Evolutionary conservation across 2,329 filamentous ascomycete species (phyloP).

Genomic region (Neobulgaria alba): DNA sequence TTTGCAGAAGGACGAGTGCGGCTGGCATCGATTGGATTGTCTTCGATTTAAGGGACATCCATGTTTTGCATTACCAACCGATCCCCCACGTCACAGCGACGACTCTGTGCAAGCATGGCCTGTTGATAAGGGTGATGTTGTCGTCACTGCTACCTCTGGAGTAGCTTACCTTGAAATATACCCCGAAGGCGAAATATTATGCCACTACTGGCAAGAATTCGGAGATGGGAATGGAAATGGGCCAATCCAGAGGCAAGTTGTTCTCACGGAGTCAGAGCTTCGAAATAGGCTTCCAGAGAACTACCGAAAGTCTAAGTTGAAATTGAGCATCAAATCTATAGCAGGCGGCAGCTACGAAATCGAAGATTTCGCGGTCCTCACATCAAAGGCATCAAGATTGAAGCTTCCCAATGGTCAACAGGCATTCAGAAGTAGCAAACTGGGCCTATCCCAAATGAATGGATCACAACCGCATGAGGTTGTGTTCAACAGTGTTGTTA

Average conservation of each 20-base stretch:
- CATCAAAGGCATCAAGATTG: slow-evolving; percentile 61
- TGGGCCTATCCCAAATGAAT: slow-evolving; percentile 65
- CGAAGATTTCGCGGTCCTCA: slow-evolving; percentile 63
- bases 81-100: slow-evolving; percentile 55
- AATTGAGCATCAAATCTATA: slow-evolving; percentile 66
- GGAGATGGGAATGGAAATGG: slow-evolving; percentile 49
- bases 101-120: slow-evolving; percentile 80
- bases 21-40: slow-evolving; percentile 83
- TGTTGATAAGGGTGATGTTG: slow-evolving; percentile 65
- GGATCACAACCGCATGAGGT: slow-evolving; percentile 63
- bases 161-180: slow-evolving; percentile 81
- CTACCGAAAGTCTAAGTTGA: slow-evolving; percentile 62
- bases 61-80: slow-evolving; percentile 77
- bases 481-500: slow-evolving; percentile 60
- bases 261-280: slow-evolving; percentile 66
- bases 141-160: slow-evolving; percentile 72
- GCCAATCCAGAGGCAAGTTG: slow-evolving; percentile 60
- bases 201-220: slow-evolving; percentile 76
- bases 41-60: slow-evolving; percentile 86
- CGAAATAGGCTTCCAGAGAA: slow-evolving; percentile 62
- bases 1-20: slow-evolving; percentile 71
- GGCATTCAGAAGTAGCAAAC: slow-evolving; percentile 66
- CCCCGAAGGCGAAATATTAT: slow-evolving; percentile 70
- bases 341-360: slow-evolving; percentile 67
- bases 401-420: slow-evolving; percentile 67